Base-by-base conservation (phyloP, 495 filamentous ascomycete species). In the Neurospora sp. region DNA sequence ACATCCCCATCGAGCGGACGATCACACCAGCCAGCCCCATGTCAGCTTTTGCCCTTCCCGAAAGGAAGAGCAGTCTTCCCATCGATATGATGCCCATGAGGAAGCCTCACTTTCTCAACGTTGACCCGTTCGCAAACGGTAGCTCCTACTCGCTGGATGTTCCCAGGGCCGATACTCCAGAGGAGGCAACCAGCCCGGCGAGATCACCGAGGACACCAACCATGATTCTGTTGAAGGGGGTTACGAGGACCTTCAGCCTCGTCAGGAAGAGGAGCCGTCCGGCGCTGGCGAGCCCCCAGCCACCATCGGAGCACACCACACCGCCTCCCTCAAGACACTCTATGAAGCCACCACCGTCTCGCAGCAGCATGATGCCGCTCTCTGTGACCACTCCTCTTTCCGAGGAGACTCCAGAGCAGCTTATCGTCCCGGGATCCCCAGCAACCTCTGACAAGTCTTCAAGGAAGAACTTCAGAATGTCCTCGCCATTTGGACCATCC, bases 221-320 rank as follows among this genome's bases (percentile, higher is more conserved):
- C 11, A 69, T 74, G 40, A 53, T 71, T 8, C 70, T 85, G 10
- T 79, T 87, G 72, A 85, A 82, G 70, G 80, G 82, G 20, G 77
- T 86, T 20, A 78, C 81, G 35, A 80, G 83, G 71, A 84, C 84
- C 0, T 76, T 87, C 38, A 85, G 80, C 75, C 76, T 87, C 42
- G 83, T 79, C 18, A 76, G 82, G 74, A 85, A 84, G 79, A 78
- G 83, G 35, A 87, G 85, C 77, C 78, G 83, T 40, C 83, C 84
- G 27, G 77, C 79, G 20, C 77, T 86, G 14, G 80, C 78, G 46
- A 69, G 73, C 66, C 72, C 73, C 71, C 69, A 77, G 53, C 27
- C 7, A 66, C 27, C 27, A 37, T 14, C 16, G 31, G 53, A 66
- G 53, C 27, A 27, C 53, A 66, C 53, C 53, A 66, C 53, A 66